Conservation (phyloP, 2,329 filamentous ascomycete genomes). For the Chlorencoelia australis region DNA sequence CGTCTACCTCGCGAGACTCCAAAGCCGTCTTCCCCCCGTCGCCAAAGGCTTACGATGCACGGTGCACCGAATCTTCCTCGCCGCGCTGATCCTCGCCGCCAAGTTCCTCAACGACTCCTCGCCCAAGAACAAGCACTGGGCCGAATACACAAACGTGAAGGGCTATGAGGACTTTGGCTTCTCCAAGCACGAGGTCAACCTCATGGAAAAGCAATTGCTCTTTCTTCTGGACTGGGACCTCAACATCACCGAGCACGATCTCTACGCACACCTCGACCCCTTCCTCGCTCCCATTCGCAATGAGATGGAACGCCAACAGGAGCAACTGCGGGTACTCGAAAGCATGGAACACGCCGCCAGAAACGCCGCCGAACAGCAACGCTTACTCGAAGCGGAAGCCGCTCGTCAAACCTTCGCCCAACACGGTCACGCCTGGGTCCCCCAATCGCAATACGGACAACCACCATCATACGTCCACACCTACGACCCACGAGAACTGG, state of each 20-base stretch:
- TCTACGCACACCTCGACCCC: conserved; percentile 76
- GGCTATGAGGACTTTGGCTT: conserved; percentile 67
- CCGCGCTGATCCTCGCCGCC: conserved; percentile 72
- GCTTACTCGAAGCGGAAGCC: conserved; percentile 16
- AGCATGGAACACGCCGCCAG: conserved; percentile 13
- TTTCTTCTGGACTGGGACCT: conserved; percentile 94
- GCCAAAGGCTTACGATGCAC: conserved; percentile 96
- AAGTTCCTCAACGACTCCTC: conserved; percentile 99
- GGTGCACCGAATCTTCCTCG: conserved; percentile 94
- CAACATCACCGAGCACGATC: conserved; percentile 72
- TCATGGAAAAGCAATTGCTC: conserved; percentile 98
- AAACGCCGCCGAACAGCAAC: conserved; percentile 15
- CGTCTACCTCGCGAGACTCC: conserved; percentile 82
- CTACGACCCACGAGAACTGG: conserved; percentile 6
- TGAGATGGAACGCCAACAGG: conserved; percentile 32
- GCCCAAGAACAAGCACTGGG: conserved; percentile 99
- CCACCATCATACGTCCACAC: conserved; percentile 11
- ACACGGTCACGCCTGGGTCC: conserved; percentile 18
- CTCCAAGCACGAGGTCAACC: conserved; percentile 88
- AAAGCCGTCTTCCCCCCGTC: conserved; percentile 77
- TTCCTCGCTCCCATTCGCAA: conserved; percentile 80
- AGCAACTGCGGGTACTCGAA: conserved; percentile 15
- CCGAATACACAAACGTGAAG: conserved; percentile 74
- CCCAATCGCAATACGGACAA: conserved; percentile 14
- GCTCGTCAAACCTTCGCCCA: too few relatives aligned